phyloP scores from a whole-genome alignment of 768 basidiomycete genomes.

The Mycena metata region DNA sequence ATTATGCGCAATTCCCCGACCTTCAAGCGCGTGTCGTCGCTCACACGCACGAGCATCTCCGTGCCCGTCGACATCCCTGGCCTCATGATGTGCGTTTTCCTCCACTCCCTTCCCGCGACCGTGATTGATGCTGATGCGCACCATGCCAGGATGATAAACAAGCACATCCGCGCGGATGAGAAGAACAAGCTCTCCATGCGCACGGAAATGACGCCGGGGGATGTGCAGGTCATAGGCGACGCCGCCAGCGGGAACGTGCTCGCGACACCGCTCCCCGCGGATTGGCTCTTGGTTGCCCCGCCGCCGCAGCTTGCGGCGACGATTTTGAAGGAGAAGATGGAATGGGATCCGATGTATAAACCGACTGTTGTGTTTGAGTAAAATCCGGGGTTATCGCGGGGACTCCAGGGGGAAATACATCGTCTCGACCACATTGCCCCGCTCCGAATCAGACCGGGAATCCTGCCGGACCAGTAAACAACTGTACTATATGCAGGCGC shows the following conservation, averaged over 20 bases:
- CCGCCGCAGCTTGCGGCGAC: conserved; percentile 26
- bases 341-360: conserved; percentile 19
- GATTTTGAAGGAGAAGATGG: conserved; percentile 32
- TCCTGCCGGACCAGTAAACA: no score
- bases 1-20: conserved; percentile 25
- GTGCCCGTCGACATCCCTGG: conserved; percentile 18
- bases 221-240: conserved; percentile 25
- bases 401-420: no score
- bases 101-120: conserved; percentile 20
- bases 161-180: conserved; percentile 24
- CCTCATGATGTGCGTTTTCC: conserved; percentile 25
- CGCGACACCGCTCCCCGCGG: conserved; percentile 7
- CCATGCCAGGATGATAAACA: conserved; percentile 25
- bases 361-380: conserved; percentile 8
- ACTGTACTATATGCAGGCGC: no score
- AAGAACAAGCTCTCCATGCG: conserved; percentile 28
- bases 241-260: conserved; percentile 27
- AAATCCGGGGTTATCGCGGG: no score
- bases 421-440: no score
- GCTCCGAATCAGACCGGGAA: no score
- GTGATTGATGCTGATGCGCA: conserved; percentile 14
- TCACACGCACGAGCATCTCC: conserved; percentile 22
- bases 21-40: conserved; percentile 20
- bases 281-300: conserved; percentile 25
- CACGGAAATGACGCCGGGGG: conserved; percentile 26